Base-by-base conservation (phyloP, 345 rosid genomes). In the Mallotus nudiflorus region DNA sequence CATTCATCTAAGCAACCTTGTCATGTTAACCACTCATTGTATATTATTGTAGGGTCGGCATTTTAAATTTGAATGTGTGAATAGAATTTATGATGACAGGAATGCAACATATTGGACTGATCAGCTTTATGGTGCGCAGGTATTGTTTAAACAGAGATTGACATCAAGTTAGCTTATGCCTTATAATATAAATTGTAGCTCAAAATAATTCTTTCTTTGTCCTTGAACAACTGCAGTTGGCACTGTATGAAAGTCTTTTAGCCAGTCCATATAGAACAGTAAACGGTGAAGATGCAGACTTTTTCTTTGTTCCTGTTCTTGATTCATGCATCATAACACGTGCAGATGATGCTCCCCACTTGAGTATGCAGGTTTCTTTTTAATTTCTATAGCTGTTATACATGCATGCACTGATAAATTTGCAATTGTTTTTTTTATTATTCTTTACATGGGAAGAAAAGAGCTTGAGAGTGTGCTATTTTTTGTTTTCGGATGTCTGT, bases 261-360 rank as follows among this genome's bases (percentile, higher is more conserved):
- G 96, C 99, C 29, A 88, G 95, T 45, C 79, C 84, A 27, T 79
- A 87, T 77, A 88, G 97, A 67, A 94, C 97, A 37, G 80, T 94
- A 77, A 94, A 91, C 77, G 97, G 96, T 7, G 96, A 88, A 49
- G 99, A 94, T 75, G 99, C 99, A 35, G 99, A 94, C 59, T 94
- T 80, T 81, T 94, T 91, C 90, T 94, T 90, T 76, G 98, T 92
- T 73, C 98, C 98, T 62, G 96, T 91, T 85, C 93, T 94, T 78
- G 98, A 94, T 83, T 83, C 97, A 0, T 94, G 98, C 83, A 94
- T 94, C 70, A 94, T 94, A 64, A 85, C 84, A 31, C 97, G 97
- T 59, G 98, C 96, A 67, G 91, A 84, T 44, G 98, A 94, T 86
- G 88, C 96, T 51, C 97, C 98, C 53, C 97, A 94, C 82, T 51